These are phyloP conservation scores for Nothophaeocryptopus gaeumannii DNA, from an alignment of 2,329 filamentous ascomycete genomes.

Conservation along the genomic window DNA sequence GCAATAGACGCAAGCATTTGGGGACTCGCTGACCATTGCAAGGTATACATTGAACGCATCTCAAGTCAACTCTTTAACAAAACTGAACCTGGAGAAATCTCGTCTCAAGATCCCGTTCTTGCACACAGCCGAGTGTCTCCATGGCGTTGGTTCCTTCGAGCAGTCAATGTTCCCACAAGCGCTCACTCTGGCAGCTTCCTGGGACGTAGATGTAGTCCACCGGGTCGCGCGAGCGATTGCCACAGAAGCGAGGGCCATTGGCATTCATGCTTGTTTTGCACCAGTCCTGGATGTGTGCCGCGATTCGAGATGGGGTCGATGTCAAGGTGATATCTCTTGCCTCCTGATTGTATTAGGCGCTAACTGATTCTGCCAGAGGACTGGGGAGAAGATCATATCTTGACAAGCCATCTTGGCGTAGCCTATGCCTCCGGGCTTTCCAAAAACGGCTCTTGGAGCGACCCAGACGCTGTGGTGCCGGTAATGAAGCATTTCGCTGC, in stretches of 20 bases:
- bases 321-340: slow-evolving; percentile 10
- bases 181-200: slow-evolving; percentile 12
- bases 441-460: slow-evolving; percentile 15
- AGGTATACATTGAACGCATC: slow-evolving; percentile 16
- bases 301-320: slow-evolving; percentile 19
- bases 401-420: slow-evolving; percentile 19
- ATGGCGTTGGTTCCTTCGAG: slow-evolving; percentile 19
- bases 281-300: slow-evolving; percentile 19
- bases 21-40: background rate
- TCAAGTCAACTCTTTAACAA: slow-evolving; percentile 12
- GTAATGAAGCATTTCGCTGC: slow-evolving; percentile 23
- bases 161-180: slow-evolving; percentile 22
- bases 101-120: slow-evolving; percentile 20
- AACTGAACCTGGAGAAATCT: slow-evolving; percentile 16
- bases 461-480: slow-evolving; percentile 16
- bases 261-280: slow-evolving; percentile 17
- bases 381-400: slow-evolving; percentile 20
- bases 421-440: slow-evolving; percentile 18
- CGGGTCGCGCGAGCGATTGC: slow-evolving; percentile 16
- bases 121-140: slow-evolving; percentile 18
- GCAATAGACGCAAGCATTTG: background rate
- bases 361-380: slow-evolving; percentile 11
- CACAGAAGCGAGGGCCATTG: slow-evolving; percentile 17
- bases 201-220: slow-evolving; percentile 14
- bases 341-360: too few species aligned